Base-by-base conservation (phyloP, 768 basidiomycete genomes). In the Collybia mongolica region DNA sequence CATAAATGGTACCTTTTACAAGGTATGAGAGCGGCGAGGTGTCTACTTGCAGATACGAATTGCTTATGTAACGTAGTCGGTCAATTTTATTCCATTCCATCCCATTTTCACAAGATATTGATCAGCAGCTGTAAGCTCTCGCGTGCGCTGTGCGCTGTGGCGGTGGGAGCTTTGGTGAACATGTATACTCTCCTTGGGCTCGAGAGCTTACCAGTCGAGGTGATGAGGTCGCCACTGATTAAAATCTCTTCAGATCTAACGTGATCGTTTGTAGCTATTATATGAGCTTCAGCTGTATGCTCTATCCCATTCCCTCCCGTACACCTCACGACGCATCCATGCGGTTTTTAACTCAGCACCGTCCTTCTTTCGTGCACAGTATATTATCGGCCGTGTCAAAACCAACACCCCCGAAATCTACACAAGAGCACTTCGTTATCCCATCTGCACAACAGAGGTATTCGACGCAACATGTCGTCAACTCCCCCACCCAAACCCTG, bases 231-330 rank as follows among this genome's bases (percentile, higher is more conserved):
- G 38, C 35, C 26, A 7, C 23, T 2, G 20, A 4, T 5, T 32
- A 12, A 6, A 12, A 45, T 28, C 17, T 39, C 35, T 28, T 47
- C 18, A 23, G 9, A 38, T 59, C 48, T 59, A 59, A 53, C 35
- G 6, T 17, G 36, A 19, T 45, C 17, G 29, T 43, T 32, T 28
- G 2, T 57, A 95, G 93, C 75, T 98, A 7, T 66, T 95, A 0
- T 86, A 88, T 57, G 82, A 93, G 49, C 76, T 96, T 12, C 88
- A 93, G 56, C 75, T 89, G 15, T 74, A 74, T 54, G 83, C 91
- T 0, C 68, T 82, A 5, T 91, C 89, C 2, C 72, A 80, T 15
- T 59, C 70, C 29, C 69, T 97, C 6, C 91, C 92, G 0, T 66
- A 67, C 44, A 69, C 79, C 26, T 88, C 79, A 54, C 77, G 68